These are phyloP conservation scores for Auxenochlorella protothecoides DNA, from an alignment of 139 green algal genomes.

Conservation along the genomic window DNA sequence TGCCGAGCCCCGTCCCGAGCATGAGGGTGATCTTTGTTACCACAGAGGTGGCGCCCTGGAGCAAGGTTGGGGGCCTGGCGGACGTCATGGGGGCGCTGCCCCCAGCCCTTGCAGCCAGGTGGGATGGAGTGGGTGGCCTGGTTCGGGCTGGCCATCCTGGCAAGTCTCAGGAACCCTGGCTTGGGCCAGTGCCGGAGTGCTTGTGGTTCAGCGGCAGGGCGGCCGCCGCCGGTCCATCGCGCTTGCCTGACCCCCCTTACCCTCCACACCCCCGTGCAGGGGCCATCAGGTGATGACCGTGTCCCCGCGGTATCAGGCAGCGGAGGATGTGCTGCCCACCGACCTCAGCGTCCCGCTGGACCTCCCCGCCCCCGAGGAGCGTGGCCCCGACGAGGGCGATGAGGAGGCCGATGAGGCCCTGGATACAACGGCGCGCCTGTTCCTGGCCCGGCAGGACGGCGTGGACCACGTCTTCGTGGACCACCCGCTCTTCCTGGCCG, in stretches of 20 bases:
- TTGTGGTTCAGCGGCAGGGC: no score
- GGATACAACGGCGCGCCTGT: constrained; percentile 6
- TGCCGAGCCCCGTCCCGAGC: no score
- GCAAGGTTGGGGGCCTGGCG: constrained; percentile 69
- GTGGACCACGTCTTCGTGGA: constrained; percentile 74
- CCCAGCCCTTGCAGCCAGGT: constrained; percentile 41
- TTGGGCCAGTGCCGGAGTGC: no score
- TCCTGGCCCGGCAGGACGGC: constrained; percentile 24
- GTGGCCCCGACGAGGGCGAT: no score
- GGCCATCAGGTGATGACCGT: constrained; percentile 77
- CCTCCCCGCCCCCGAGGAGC: constrained; percentile 11
- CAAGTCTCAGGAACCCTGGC: no score
- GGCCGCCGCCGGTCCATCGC: background rate
- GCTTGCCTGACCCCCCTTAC: background rate
- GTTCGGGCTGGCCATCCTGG: no score
- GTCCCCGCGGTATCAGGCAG: constrained; percentile 51
- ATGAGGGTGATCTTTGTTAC: constrained; percentile 63
- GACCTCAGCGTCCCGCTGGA: constrained; percentile 41
- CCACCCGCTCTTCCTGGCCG: constrained; percentile 46
- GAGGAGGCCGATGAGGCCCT: no score
- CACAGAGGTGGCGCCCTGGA: constrained; percentile 72
- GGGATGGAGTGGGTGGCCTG: background rate
- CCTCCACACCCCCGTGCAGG: constrained; percentile 18
- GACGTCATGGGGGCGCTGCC: constrained; percentile 69
- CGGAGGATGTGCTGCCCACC: constrained; percentile 41